Conservation (phyloP, 1,284 basidiomycete species). For the Heterobasidion parviporum region DNA sequence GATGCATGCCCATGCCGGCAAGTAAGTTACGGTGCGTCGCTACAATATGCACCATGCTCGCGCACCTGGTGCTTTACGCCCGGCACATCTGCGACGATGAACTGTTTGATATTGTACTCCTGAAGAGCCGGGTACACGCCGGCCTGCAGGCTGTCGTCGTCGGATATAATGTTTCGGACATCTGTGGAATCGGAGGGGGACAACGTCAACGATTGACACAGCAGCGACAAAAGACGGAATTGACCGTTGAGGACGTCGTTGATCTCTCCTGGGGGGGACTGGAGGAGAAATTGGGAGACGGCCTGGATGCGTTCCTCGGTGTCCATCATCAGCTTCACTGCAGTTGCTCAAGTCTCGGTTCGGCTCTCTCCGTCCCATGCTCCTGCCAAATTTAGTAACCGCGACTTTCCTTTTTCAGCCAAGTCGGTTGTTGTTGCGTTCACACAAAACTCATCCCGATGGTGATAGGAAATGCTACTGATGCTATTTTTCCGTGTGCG, state of each 20-base stretch:
- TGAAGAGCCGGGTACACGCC: conserved; percentile 70
- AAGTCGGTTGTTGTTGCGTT: background rate
- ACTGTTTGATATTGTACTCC: conserved; percentile 82
- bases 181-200: conserved; percentile 72
- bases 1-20: background rate
- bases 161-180: conserved; percentile 79
- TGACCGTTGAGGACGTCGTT: conserved; percentile 89
- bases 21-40: background rate
- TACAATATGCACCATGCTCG: conserved; percentile 2
- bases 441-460: background rate
- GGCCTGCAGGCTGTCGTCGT: conserved; percentile 74
- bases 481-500: too few species aligned
- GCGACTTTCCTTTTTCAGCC: background rate
- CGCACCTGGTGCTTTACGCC: conserved; percentile 62
- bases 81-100: conserved; percentile 76
- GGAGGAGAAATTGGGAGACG: conserved; percentile 75
- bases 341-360: background rate
- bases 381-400: background rate
- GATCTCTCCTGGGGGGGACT: conserved; percentile 91
- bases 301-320: conserved; percentile 54
- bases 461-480: too few species aligned
- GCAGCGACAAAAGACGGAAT: background rate
- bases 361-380: background rate
- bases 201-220: conserved; percentile 74
- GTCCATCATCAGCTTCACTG: conserved; percentile 34